Evolutionary conservation across 768 basidiomycete genomes (phyloP).

Genomic region (Trametes gibbosa): DNA sequence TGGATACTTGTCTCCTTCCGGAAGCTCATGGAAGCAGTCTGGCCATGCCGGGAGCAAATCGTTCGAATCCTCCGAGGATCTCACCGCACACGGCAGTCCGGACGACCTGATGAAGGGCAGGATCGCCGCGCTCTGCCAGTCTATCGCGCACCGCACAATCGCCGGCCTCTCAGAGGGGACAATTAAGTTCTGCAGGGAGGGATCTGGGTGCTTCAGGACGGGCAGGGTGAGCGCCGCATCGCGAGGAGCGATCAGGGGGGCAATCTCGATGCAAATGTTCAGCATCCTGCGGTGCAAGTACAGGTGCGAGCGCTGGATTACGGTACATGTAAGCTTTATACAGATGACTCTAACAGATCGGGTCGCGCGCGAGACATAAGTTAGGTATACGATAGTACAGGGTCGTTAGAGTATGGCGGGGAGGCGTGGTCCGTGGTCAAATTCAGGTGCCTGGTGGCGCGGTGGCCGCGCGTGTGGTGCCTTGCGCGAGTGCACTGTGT

Average conservation of each 20-base stretch:
- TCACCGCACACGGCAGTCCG: background rate
- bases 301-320: constrained; percentile 2
- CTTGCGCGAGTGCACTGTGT: background rate
- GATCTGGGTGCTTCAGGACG: constrained; percentile 11
- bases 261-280: constrained; percentile 5
- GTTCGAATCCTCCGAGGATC: background rate
- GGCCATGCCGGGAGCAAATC: background rate
- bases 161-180: constrained; percentile 1
- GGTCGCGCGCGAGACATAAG: constrained; percentile 13
- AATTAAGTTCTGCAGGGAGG: background rate
- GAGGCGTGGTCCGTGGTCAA: constrained; percentile 5
- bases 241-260: constrained; percentile 1
- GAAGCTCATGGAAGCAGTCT: background rate
- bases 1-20: too few relatives aligned
- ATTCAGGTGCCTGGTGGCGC: too few relatives aligned
- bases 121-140: constrained; percentile 10
- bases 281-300: background rate
- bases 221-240: constrained; percentile 2
- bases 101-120: constrained; percentile 3
- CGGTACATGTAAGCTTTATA: constrained; percentile 15
- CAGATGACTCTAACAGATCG: constrained; percentile 18
- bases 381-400: constrained; percentile 22
- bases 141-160: background rate
- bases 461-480: too few relatives aligned
- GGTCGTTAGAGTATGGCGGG: constrained; percentile 10